These are phyloP conservation scores for Aspergillus udagawae DNA, from an alignment of 2,329 filamentous ascomycete species.

Conservation along the genomic window DNA sequence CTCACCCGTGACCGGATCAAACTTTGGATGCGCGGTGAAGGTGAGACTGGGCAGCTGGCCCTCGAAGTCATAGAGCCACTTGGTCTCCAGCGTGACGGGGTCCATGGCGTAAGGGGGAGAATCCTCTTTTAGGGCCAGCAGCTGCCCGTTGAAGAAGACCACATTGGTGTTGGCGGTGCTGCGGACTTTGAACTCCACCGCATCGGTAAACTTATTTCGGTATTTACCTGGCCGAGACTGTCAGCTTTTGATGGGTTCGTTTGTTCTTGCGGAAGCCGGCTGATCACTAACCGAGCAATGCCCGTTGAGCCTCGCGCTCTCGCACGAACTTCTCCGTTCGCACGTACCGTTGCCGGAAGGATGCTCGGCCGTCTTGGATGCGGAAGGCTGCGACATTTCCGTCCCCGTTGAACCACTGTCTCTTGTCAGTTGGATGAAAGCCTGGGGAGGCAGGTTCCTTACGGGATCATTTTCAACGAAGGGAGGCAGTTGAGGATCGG, in stretches of 20 bases:
- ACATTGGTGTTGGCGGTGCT: conserved; percentile 55
- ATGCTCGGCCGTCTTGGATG: conserved; percentile 29
- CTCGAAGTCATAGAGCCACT: conserved; percentile 48
- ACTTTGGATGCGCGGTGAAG: conserved; percentile 51
- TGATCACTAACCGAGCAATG: conserved; percentile 19
- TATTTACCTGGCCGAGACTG: conserved; percentile 30
- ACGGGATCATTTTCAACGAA: conserved; percentile 29
- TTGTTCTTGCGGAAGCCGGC: too few relatives aligned
- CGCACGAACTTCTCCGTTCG: conserved; percentile 39
- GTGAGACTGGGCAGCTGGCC: conserved; percentile 47
- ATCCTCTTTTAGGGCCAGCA: conserved; percentile 47
- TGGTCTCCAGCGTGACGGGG: conserved; percentile 46
- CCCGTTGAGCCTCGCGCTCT: conserved; percentile 35
- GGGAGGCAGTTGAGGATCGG: conserved; percentile 42
- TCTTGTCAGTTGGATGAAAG: not conserved
- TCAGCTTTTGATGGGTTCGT: too few relatives aligned
- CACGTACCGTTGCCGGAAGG: conserved; percentile 37
- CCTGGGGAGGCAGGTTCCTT: not conserved
- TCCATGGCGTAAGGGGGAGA: conserved; percentile 52
- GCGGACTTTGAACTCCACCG: conserved; percentile 29
- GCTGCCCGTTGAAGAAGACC: conserved; percentile 53
- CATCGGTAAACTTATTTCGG: conserved; percentile 40
- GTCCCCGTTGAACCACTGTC: conserved; percentile 38
- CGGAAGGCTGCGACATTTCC: conserved; percentile 38
- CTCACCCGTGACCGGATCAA: conserved; percentile 48